A percentile compares a stretch with the other conserved stretches of the same genome.
These are phyloP conservation scores for Aspergillus quadricinctus DNA, from an alignment of 2,329 filamentous ascomycete genomes.

Conservation along the genomic window DNA sequence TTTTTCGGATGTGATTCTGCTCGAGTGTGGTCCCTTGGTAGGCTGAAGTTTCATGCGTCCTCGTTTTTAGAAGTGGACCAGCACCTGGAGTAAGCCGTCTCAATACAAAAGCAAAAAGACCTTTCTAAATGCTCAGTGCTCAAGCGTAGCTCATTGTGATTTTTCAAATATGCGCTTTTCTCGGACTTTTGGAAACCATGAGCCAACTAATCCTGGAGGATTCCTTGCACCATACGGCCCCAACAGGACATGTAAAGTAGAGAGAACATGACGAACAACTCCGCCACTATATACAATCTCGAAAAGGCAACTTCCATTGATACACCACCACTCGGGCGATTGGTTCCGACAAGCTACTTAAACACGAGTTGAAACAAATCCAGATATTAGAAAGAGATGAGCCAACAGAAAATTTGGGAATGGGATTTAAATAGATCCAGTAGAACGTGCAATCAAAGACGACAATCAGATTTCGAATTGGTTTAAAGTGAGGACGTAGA, in stretches of 20 bases:
- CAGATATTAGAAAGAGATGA: slow-evolving; percentile 1
- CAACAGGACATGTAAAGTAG: not conserved
- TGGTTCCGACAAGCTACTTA: slow-evolving; percentile 2
- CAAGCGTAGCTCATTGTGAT: not conserved
- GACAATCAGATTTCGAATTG: not conserved
- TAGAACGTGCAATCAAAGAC: not conserved
- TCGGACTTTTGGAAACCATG: not conserved
- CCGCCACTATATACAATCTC: slow-evolving; percentile 6
- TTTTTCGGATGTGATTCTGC: slow-evolving; percentile 8
- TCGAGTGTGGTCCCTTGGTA: slow-evolving; percentile 1
- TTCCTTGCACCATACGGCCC: not conserved
- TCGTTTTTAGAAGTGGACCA: not conserved
- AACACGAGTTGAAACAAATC: slow-evolving; percentile 4
- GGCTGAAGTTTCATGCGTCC: not conserved
- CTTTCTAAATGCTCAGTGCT: not conserved
- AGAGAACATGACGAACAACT: slow-evolving; percentile 2
- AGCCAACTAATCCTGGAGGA: not conserved
- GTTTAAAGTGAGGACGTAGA: not conserved
- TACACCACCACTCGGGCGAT: not conserved
- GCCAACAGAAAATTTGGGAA: not conserved
- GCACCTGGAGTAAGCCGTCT: not conserved
- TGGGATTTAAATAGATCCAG: not conserved
- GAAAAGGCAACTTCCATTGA: not conserved
- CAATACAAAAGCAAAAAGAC: not conserved
- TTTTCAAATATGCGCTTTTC: not conserved